Evolutionary conservation across 805 yeast genomes (phyloP).

Genomic region (Jamesozyma jinghongensis): DNA sequence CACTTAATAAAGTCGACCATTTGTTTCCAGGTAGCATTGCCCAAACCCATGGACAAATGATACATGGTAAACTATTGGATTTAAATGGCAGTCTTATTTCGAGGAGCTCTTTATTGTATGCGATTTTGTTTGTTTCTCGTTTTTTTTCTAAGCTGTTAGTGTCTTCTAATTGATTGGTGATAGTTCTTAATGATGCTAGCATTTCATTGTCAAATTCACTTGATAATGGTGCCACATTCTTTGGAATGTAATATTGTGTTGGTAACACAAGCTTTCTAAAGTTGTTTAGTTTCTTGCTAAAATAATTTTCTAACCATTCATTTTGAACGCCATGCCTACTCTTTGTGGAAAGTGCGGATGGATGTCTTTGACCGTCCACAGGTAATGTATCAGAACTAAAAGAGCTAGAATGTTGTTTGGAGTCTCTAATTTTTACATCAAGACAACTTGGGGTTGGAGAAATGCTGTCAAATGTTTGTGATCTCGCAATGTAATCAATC

Average conservation of each 20-base stretch:
- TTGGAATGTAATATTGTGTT: conserved; percentile 16
- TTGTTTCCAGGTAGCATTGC: conserved; percentile 15
- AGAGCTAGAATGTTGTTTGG: no score
- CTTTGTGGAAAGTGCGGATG: no score
- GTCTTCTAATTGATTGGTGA: neutral
- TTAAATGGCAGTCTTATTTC: conserved; percentile 22
- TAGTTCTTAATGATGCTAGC: neutral
- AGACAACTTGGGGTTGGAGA: conserved; percentile 1
- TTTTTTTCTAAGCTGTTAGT: neutral
- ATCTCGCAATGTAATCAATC: no score
- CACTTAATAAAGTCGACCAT: conserved; percentile 24
- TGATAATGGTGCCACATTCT: neutral
- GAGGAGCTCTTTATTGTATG: conserved; percentile 17
- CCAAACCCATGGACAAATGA: conserved; percentile 26
- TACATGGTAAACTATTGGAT: conserved; percentile 19
- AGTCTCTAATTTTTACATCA: no score
- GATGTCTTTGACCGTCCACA: no score
- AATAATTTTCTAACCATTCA: conserved; percentile 22
- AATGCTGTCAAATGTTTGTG: neutral
- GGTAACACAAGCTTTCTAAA: conserved; percentile 19
- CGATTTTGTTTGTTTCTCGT: neutral
- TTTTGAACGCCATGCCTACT: conserved; percentile 7
- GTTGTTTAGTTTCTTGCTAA: conserved; percentile 16
- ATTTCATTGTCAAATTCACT: neutral
- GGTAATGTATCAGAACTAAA: no score